phyloP scores from a whole-genome alignment of 176 grass and related monocot genomes.

The Rhynchospora tenuis region DNA sequence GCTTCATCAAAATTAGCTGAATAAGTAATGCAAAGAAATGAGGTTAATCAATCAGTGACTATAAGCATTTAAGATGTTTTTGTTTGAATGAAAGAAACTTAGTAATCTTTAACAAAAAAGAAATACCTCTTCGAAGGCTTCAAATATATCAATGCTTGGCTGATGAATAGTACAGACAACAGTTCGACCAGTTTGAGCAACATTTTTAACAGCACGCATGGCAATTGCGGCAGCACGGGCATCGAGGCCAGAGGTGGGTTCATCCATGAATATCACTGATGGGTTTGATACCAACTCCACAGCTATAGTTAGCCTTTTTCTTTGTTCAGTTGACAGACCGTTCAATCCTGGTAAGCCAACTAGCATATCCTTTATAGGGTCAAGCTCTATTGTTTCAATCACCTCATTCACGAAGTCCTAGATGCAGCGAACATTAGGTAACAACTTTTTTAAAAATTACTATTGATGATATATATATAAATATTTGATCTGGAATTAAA shows the following conservation, averaged over 20 bases:
- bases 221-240: conserved; percentile 54
- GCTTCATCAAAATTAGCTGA: conserved; percentile 79
- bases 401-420: conserved; percentile 73
- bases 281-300: conserved; percentile 79
- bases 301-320: conserved; percentile 58
- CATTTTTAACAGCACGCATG: conserved; percentile 62
- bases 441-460: no score
- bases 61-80: no score
- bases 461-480: no score
- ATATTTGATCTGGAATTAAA: background rate
- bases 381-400: conserved; percentile 74
- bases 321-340: conserved; percentile 62
- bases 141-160: conserved; percentile 73
- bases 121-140: conserved; percentile 70
- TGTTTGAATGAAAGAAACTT: background rate
- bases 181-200: conserved; percentile 57
- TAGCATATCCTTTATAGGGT: conserved; percentile 51
- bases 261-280: conserved; percentile 76
- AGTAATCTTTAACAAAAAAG: background rate
- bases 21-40: background rate
- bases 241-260: conserved; percentile 68
- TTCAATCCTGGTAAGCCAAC: conserved; percentile 51
- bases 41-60: conserved; percentile 8
- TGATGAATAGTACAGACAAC: conserved; percentile 77
- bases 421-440: background rate